Base-by-base conservation (phyloP, 192 early-diverging fungal species). In the Coemansia sp. region DNA sequence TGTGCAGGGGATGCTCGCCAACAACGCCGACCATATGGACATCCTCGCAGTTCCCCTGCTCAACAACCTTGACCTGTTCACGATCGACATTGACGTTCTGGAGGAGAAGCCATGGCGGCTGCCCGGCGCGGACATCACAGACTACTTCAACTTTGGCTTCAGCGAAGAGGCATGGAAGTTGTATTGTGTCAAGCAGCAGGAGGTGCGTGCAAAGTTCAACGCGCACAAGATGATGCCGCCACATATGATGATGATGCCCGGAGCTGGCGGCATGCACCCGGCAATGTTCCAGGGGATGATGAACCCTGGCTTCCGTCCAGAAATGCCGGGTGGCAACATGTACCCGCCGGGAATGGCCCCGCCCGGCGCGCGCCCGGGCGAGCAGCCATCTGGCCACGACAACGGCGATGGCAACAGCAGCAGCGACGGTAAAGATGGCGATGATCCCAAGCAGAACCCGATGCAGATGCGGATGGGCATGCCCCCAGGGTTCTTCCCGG, bases 131-230 rank as follows among this genome's bases (percentile, higher is more conserved):
- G 96, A 99, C 54, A 81, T 96, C 27, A 96, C 94, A 2, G 96
- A 99, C 62, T 99, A 96, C 72, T 99, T 99, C 75, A 99, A 99
- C 77, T 99, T 91, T 77, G 96, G 96, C 2, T 96, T 99, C 59
- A 94, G 88, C 64, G 94, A 99, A 65, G 65, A 77, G n/a, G 87
- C 86, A 18, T 99, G 96, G 96, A 82, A 87, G 54, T 77, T 85
- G 7, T 99, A 98, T 67, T 90, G 86, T 54, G 70, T 79, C n/a
- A 94, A 92, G 72, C 94, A 99, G 76, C 90, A 87, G 64, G 78
- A 82, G 55, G 50, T 93, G 43, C 79, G 94, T 12, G 84, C 89
- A 10, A 84, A 92, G 29, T 67, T 67, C 25, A 64, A 37, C 71
- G 72, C 66, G 46, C 67, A 72, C 57, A 80, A 80, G 67, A 72